Evolutionary conservation across 176 grass and related monocot species (phyloP), one percentile per base, ranked within the genome.

Genomic region (Oryza longistaminata): DNA sequence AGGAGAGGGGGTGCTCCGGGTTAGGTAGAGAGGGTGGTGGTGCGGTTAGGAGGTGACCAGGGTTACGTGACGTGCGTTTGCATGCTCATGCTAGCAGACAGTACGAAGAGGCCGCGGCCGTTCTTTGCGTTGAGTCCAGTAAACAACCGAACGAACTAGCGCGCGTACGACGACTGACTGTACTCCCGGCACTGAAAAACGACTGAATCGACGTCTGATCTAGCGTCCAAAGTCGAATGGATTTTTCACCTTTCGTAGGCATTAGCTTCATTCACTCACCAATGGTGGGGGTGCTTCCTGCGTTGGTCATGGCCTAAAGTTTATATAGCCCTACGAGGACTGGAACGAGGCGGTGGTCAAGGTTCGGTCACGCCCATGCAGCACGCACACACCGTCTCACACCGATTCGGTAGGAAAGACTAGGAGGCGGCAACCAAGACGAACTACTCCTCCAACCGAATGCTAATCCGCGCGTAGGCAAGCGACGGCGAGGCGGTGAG

Each of bases 21-120:
- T 87, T 83, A 33, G 84, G 80, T 67, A 11, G 25, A 19, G 1
- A 35, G 42, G 71, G 71, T 49, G 46, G 11, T 49, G 46, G 73
- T 73, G 79, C 50, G 85, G 81, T 92, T 73, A 88, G 61, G 74
- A n/a, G 22, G 48, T 70, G 45, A 92, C 90, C 90, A 49, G 64
- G 90, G 90, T 92, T 92, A 35, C 65, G 25, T 2, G 40, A 62
- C 85, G 10, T 68, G 75, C 22, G 26, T 35, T 11, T 11, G 55
- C 58, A 27, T 46, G 79, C 72, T 12, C 2, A 37, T 66, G 31
- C 6, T n/a, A n/a, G 27, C 52, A 64, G 25, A 62, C n/a, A 62
- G 58, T 62, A 62, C 58, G 58, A 26, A 67, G 49, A 27, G 70
- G n/a, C 37, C 37, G 3, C n/a, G 64, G 21, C 21, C 66, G 29